Evolutionary conservation across 164 flowering plant genomes (phyloP), one percentile per base, ranked within the genome.

Genomic region (Vitis labrusca): DNA sequence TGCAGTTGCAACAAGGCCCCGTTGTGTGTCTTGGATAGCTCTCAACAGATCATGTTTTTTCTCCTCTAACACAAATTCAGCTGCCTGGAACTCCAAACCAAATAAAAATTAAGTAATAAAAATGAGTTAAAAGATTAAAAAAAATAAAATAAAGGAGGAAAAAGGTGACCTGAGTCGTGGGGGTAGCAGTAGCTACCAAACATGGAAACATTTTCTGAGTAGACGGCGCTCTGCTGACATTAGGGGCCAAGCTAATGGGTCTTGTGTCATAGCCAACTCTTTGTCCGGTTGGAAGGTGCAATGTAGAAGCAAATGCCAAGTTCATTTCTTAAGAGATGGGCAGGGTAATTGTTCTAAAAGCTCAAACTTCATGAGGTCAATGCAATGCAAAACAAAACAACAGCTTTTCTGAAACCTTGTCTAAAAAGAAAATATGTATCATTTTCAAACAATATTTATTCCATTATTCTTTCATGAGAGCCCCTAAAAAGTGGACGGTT

Each of bases 1-100:
- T 14, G 91, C 71, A 44, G 86, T 86, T 7, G 94, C 79, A 32
- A 75, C 59, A 13, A 89, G 83, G 17, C 99, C 99, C 11, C 99
- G 84, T 68, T 88, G 82, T 2, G 97, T 92, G 65, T 92, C 98
- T 67, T 88, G 95, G 12, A 87, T 69, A 16, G 85, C 80, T 67
- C 71, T 83, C 73, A 94, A 67, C 59, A 94, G 76, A 53, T 88
- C 79, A 23, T 83, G 83, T 71, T 94, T 94, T 63, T 79, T 80
- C 64, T 19, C 81, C 81, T 92, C 97, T 53, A 86, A 47, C 60
- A 61, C 83, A 61, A 72, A 61, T 61, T 75, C 87, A 9, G 64
- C 30, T 58, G 64, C 68, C 80, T 81, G 60, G 16, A 76, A 68
- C 56, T 11, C 27, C 7, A 68, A 27, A 1, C 30, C 3, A 15